These are phyloP conservation scores for Cryphonectria carpinicola DNA, from an alignment of 2,329 filamentous ascomycete species.

Conservation along the genomic window DNA sequence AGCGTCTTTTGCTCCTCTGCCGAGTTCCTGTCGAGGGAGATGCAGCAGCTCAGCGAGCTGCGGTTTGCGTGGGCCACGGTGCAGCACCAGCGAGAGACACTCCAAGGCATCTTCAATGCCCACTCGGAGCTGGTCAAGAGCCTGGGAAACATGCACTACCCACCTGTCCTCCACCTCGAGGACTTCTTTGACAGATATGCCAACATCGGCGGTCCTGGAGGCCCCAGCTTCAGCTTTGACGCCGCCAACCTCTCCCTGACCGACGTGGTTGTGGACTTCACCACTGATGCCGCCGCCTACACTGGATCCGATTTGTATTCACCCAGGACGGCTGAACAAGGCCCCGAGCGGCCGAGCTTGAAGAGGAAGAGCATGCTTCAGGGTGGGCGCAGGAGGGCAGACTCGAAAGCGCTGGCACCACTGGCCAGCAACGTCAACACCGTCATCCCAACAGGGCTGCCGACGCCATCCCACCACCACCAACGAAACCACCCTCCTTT, in stretches of 20 bases:
- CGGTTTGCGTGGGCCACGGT: slow-evolving; percentile 77
- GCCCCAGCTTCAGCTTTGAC: slow-evolving; percentile 67
- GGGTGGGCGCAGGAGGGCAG: slow-evolving; percentile 44
- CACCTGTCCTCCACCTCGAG: slow-evolving; percentile 80
- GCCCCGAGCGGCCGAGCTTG: slow-evolving; percentile 43
- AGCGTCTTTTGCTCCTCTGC: slow-evolving; percentile 65
- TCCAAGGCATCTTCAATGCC: slow-evolving; percentile 78
- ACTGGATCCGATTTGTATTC: slow-evolving; percentile 53
- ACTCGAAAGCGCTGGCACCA: slow-evolving; percentile 43
- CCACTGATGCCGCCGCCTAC: slow-evolving; percentile 63
- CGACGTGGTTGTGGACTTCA: slow-evolving; percentile 66
- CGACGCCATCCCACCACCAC: slow-evolving; percentile 33
- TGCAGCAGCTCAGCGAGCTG: slow-evolving; percentile 78
- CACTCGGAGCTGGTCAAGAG: slow-evolving; percentile 80
- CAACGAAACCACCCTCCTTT: slow-evolving; percentile 20
- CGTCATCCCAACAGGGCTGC: slow-evolving; percentile 36
- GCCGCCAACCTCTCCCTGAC: slow-evolving; percentile 73
- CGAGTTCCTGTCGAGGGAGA: slow-evolving; percentile 76
- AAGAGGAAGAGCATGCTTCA: slow-evolving; percentile 55
- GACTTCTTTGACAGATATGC: slow-evolving; percentile 85
- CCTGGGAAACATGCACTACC: slow-evolving; percentile 70
- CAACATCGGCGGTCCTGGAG: slow-evolving; percentile 60
- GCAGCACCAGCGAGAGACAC: slow-evolving; percentile 77
- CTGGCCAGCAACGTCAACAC: slow-evolving; percentile 39
- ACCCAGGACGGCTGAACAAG: slow-evolving; percentile 39